Percentiles rank a stretch among this genome's conserved stretches.
Conservation (phyloP, 2,329 filamentous ascomycete species). For the Aspergillus glaucus region DNA sequence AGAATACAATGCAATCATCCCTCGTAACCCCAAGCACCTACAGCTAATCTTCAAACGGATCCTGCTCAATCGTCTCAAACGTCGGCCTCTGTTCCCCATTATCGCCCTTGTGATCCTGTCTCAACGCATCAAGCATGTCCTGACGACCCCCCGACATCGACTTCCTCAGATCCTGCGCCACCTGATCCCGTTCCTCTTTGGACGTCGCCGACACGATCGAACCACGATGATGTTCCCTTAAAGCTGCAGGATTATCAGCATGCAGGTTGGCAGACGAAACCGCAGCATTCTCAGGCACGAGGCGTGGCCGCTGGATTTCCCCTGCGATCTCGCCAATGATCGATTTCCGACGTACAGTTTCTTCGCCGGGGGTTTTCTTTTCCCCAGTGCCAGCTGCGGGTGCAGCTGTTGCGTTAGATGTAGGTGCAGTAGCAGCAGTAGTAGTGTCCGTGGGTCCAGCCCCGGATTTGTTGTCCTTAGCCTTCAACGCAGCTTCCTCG, state of each 20-base stretch:
- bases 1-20: neutral
- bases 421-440: slow-evolving; percentile 3
- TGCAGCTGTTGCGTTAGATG: slow-evolving; percentile 12
- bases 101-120: slow-evolving; percentile 22
- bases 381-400: slow-evolving; percentile 11
- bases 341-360: slow-evolving; percentile 21
- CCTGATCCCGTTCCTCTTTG: slow-evolving; percentile 28
- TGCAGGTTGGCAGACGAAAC: slow-evolving; percentile 34
- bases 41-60: slow-evolving; percentile 1
- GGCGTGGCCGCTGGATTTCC: slow-evolving; percentile 22
- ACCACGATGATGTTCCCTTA: slow-evolving; percentile 35
- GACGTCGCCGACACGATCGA: slow-evolving; percentile 30
- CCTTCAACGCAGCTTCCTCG: slow-evolving; percentile 33
- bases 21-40: neutral
- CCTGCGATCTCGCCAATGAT: slow-evolving; percentile 25
- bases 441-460: slow-evolving; percentile 6
- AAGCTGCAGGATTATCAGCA: slow-evolving; percentile 28
- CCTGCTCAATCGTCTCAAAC: slow-evolving; percentile 20
- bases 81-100: slow-evolving; percentile 13
- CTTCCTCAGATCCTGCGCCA: slow-evolving; percentile 31
- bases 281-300: slow-evolving; percentile 31
- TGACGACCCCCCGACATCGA: slow-evolving; percentile 28
- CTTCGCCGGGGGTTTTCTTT: slow-evolving; percentile 9
- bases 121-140: slow-evolving; percentile 22
- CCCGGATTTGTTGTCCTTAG: slow-evolving; percentile 21